These are phyloP conservation scores for Rachicladosporium sp. DNA, from an alignment of 2,329 filamentous ascomycete genomes.

Conservation along the genomic window DNA sequence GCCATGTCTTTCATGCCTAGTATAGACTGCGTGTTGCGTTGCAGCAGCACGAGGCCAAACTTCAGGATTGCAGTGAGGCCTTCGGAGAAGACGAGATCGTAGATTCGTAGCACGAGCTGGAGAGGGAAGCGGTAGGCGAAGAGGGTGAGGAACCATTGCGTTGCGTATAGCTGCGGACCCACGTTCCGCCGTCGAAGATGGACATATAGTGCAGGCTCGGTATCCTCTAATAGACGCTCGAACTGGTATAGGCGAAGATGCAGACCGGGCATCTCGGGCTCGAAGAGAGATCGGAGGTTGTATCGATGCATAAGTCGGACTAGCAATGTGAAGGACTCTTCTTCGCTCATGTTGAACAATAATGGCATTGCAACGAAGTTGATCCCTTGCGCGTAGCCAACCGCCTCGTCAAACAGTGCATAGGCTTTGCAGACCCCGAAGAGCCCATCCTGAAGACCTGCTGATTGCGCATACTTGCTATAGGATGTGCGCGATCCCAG, in stretches of 20 bases:
- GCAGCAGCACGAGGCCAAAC: constrained; percentile 92
- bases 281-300: constrained; percentile 79
- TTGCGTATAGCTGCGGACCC: constrained; percentile 85
- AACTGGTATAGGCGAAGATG: constrained; percentile 93
- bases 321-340: constrained; percentile 88
- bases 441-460: constrained; percentile 82
- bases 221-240: constrained; percentile 82
- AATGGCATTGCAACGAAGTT: constrained; percentile 97
- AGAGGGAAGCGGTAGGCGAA: constrained; percentile 96
- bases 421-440: constrained; percentile 97
- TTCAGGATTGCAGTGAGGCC: constrained; percentile 80
- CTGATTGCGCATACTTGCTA: constrained; percentile 86
- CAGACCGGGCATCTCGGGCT: constrained; percentile 90
- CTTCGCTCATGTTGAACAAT: constrained; percentile 95
- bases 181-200: constrained; percentile 82
- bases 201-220: constrained; percentile 88
- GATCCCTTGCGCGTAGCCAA: constrained; percentile 97
- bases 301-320: constrained; percentile 96
- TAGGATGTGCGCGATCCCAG: constrained; percentile 88
- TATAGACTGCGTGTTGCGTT: constrained; percentile 71
- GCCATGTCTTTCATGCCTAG: constrained; percentile 85
- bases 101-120: constrained; percentile 89
- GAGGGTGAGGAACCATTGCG: constrained; percentile 97
- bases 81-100: constrained; percentile 88
- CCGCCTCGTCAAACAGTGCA: constrained; percentile 83